phyloP scores from a whole-genome alignment of 2,329 filamentous ascomycete genomes.

The Botryotinia convoluta region DNA sequence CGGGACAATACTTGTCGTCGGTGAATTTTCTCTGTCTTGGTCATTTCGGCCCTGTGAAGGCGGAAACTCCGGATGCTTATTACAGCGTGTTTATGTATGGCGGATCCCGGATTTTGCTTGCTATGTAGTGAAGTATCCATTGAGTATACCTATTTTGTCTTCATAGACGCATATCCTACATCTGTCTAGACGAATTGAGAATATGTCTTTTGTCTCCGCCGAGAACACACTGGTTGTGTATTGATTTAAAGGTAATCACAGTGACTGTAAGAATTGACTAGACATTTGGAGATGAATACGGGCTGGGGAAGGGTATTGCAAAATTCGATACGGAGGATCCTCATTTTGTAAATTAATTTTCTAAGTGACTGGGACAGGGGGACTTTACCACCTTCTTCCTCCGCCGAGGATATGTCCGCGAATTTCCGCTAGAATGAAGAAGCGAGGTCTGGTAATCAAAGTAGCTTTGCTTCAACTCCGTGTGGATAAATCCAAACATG shows the following conservation, averaged over 20 bases:
- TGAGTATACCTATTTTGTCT: neutral
- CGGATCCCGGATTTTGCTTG: neutral
- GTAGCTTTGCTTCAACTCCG: neutral
- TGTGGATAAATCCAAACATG: neutral
- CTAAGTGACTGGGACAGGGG: neutral
- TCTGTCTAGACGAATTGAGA: neutral
- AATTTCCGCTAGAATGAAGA: neutral
- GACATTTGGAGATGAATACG: no score
- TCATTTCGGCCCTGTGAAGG: neutral
- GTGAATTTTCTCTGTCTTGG: neutral
- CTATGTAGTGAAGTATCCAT: neutral
- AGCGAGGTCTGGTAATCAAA: neutral
- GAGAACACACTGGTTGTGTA: neutral
- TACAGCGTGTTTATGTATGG: neutral
- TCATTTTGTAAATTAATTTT: neutral
- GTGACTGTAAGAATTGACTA: neutral
- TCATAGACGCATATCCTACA: no score
- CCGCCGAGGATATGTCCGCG: neutral
- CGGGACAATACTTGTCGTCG: neutral
- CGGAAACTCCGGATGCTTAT: neutral
- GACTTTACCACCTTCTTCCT: neutral
- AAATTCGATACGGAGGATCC: neutral
- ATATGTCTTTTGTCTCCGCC: neutral
- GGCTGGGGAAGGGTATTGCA: neutral
- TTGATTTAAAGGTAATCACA: neutral